Percentiles rank a stretch among this genome's conserved stretches.
These are phyloP conservation scores for Flaveria sonorensis DNA, from an alignment of 129 eudicot species.

Conservation along the genomic window DNA sequence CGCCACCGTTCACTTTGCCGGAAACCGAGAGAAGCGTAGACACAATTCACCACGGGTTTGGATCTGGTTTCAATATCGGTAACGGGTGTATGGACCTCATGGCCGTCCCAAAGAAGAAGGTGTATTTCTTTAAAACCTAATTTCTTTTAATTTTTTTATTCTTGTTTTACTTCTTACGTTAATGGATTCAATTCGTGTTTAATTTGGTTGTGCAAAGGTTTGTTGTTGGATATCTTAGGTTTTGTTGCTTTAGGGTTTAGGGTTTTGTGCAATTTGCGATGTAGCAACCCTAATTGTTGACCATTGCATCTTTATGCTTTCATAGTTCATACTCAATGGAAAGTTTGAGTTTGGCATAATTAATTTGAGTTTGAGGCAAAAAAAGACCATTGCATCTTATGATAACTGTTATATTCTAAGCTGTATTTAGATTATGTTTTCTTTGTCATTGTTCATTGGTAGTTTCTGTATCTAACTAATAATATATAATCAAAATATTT, in stretches of 20 bases:
- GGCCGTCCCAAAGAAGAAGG: slow-evolving; percentile 68
- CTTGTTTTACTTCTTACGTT: background rate
- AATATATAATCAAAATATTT: no score
- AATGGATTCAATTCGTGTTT: background rate
- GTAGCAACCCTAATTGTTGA: no score
- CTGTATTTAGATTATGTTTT: background rate
- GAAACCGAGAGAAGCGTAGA: slow-evolving; percentile 30
- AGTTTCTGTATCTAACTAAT: no score
- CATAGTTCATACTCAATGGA: no score
- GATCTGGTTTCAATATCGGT: slow-evolving; percentile 11
- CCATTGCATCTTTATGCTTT: no score
- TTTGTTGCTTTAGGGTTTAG: slow-evolving; percentile 12
- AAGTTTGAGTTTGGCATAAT: no score
- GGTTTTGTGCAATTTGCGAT: slow-evolving; percentile 17
- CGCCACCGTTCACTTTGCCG: slow-evolving; percentile 48
- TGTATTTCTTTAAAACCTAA: background rate
- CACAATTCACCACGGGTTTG: background rate
- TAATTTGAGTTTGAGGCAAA: no score
- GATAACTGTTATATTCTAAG: background rate
- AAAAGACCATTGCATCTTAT: background rate
- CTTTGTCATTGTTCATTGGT: background rate
- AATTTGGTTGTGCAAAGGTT: background rate
- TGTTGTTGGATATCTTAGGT: background rate
- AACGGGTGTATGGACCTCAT: slow-evolving; percentile 50
- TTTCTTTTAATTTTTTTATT: no score